phyloP scores from a whole-genome alignment of 2,329 filamentous ascomycete species.

The Exophiala aquamarina region DNA sequence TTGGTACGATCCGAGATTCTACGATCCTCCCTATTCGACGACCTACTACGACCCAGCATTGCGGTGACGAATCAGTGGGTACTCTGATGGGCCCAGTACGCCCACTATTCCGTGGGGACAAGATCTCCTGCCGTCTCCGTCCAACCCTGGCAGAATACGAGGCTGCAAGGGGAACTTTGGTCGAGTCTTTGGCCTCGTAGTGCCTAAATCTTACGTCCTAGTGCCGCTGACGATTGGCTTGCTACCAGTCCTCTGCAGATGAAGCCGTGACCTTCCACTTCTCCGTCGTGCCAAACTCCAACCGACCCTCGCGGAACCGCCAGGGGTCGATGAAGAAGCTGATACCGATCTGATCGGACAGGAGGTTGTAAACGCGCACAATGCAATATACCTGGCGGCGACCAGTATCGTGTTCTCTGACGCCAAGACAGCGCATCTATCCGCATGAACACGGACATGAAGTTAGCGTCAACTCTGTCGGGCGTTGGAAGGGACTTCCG shows the following conservation, averaged over 20 bases:
- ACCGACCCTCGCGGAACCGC: slow-evolving; percentile 9
- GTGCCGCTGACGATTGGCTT: neutral
- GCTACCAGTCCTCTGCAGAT: neutral
- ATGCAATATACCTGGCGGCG: slow-evolving; percentile 10
- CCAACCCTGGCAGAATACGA: neutral
- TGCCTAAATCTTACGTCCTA: neutral
- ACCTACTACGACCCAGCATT: too few relatives aligned
- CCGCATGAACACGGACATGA: neutral
- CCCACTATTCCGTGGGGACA: neutral
- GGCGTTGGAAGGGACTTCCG: neutral
- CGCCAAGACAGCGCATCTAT: neutral
- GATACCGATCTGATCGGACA: slow-evolving; percentile 9
- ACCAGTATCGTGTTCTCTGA: neutral
- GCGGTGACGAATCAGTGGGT: neutral
- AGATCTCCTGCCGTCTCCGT: neutral
- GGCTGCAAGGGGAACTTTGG: neutral
- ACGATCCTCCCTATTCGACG: too few relatives aligned
- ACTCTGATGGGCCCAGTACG: neutral
- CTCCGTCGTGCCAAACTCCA: slow-evolving; percentile 12
- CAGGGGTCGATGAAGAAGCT: slow-evolving; percentile 14
- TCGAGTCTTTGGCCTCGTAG: neutral
- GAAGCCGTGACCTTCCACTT: slow-evolving; percentile 12
- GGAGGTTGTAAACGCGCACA: slow-evolving; percentile 14
- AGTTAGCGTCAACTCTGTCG: neutral
- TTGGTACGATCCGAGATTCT: too few relatives aligned